A percentile compares a stretch with the other conserved stretches of the same genome.
These are phyloP conservation scores for Chaetomium sp. DNA, from an alignment of 2,329 filamentous ascomycete species.

Conservation along the genomic window DNA sequence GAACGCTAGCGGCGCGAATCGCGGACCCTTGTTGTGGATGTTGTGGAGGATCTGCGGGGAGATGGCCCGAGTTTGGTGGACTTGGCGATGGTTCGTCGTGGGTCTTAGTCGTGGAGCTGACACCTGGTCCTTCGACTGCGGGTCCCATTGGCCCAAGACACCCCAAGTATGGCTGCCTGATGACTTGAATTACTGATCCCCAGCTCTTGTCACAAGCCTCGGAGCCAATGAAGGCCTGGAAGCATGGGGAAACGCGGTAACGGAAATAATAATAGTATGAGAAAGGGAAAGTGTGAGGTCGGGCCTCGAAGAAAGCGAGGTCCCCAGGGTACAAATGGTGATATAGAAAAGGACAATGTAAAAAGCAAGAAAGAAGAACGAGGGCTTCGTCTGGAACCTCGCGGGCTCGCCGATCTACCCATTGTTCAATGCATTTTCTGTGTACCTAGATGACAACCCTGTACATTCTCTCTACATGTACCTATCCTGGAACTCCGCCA, in stretches of 20 bases:
- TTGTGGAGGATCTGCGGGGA: neutral
- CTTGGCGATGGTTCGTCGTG: neutral
- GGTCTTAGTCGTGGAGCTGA: neutral
- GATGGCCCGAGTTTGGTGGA: neutral
- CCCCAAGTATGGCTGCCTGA: neutral
- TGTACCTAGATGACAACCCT: too few species aligned
- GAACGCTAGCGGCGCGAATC: neutral
- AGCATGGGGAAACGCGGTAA: neutral
- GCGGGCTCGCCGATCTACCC: too few species aligned
- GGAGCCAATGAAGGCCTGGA: neutral
- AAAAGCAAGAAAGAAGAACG: too few species aligned
- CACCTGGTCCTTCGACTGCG: neutral
- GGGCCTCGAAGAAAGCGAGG: too few species aligned
- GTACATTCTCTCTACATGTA: too few species aligned
- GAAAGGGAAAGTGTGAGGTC: neutral
- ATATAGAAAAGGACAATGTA: too few species aligned
- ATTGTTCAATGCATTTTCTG: too few species aligned
- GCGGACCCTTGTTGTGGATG: too few species aligned
- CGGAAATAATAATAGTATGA: neutral
- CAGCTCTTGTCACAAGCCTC: neutral
- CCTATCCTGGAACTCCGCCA: too few species aligned
- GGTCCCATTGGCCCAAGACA: neutral
- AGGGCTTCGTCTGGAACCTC: too few species aligned
- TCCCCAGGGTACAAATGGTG: too few species aligned
- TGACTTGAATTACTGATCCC: neutral